A percentile compares a stretch with the other conserved stretches of the same genome.
Evolutionary conservation across 2,329 filamentous ascomycete genomes (phyloP).

Genomic region (Aspergillus candidus): DNA sequence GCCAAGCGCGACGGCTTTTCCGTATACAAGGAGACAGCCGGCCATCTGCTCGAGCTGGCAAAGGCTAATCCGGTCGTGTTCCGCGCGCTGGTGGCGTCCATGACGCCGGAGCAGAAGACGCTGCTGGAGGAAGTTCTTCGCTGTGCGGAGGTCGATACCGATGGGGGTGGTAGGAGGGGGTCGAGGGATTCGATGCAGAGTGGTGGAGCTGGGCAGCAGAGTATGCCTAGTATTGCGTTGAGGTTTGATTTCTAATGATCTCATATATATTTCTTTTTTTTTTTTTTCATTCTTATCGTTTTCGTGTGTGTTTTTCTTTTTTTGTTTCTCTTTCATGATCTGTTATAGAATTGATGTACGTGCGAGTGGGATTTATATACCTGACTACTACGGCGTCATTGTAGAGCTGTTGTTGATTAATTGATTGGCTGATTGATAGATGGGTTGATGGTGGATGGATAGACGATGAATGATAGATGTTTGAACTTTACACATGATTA

Average conservation of each 20-base stretch:
- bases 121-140: conserved; percentile 75
- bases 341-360: background rate
- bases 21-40: conserved; percentile 67
- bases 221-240: conserved; percentile 75
- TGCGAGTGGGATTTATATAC: background rate
- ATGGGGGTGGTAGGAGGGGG: conserved; percentile 29
- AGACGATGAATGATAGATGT: background rate
- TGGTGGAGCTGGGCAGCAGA: conserved; percentile 48
- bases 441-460: background rate
- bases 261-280: background rate
- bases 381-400: conserved; percentile 3
- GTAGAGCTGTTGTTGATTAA: background rate
- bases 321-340: background rate
- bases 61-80: conserved; percentile 68
- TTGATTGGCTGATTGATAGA: conserved; percentile 1
- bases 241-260: conserved; percentile 77
- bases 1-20: conserved; percentile 57
- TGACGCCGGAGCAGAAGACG: conserved; percentile 64
- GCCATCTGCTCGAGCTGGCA: conserved; percentile 72
- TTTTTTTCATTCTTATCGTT: background rate
- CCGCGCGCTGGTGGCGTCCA: conserved; percentile 62
- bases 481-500: too few relatives aligned
- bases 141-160: conserved; percentile 50
- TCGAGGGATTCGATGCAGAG: conserved; percentile 38
- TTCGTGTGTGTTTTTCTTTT: background rate